These are phyloP conservation scores for Calonectria pseudoreteaudii DNA, from an alignment of 2,329 filamentous ascomycete genomes.

Conservation along the genomic window DNA sequence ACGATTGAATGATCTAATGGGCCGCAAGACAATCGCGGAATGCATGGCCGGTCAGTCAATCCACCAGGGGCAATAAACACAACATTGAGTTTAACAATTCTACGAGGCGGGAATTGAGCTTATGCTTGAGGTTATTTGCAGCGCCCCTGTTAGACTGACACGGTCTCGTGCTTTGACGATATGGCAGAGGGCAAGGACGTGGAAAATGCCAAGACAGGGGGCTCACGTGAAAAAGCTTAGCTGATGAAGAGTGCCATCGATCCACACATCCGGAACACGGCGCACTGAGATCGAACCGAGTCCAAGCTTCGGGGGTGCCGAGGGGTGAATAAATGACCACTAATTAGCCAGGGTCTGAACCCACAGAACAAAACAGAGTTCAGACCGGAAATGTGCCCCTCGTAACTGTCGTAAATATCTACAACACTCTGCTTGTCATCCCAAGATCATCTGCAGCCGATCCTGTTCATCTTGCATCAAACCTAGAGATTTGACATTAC, in stretches of 20 bases:
- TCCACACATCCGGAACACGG: neutral
- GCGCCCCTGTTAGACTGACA: neutral
- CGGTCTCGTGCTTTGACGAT: too few species aligned
- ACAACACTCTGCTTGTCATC: neutral
- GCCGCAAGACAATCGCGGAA: neutral
- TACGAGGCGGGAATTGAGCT: neutral
- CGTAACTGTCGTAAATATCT: neutral
- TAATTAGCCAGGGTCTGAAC: neutral
- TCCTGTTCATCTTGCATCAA: neutral
- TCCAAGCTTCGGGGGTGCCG: neutral
- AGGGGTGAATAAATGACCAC: neutral
- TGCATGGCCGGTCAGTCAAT: neutral
- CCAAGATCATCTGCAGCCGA: neutral
- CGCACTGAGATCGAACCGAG: neutral
- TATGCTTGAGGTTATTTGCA: slow-evolving; percentile 1
- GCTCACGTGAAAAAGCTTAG: neutral
- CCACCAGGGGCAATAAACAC: neutral
- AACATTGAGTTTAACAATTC: neutral
- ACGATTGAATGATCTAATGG: neutral
- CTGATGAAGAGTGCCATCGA: neutral
- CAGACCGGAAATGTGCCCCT: neutral
- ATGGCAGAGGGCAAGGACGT: too few species aligned
- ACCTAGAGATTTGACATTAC: neutral
- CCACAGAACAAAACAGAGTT: neutral
- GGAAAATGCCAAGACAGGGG: neutral